These are phyloP conservation scores for Solanum chacoense DNA, from an alignment of 305 asterid genomes.

Conservation along the genomic window DNA sequence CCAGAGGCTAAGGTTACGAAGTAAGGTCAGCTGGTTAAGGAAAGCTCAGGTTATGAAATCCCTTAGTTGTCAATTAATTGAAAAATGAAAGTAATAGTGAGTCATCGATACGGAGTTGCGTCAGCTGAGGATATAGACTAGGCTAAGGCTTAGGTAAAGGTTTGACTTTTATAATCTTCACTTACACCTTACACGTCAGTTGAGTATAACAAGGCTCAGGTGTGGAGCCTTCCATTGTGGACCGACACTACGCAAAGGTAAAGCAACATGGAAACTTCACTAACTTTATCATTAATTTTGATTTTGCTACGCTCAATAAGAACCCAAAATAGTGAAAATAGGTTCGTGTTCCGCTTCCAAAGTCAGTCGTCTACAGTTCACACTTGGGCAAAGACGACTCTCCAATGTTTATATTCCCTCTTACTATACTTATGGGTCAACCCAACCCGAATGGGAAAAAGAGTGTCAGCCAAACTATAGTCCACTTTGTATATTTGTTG, in stretches of 20 bases:
- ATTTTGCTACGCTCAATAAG: neutral
- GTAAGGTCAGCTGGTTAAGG: neutral
- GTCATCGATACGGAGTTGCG: neutral
- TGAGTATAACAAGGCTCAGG: neutral
- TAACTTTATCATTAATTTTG: neutral
- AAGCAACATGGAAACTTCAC: neutral
- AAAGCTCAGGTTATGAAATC: neutral
- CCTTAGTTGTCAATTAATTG: neutral
- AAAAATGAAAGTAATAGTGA: neutral
- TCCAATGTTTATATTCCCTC: neutral
- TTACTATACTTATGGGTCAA: neutral
- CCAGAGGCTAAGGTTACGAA: neutral
- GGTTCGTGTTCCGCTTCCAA: neutral
- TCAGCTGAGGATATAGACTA: neutral
- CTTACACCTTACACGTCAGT: neutral
- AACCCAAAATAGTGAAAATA: too few relatives aligned
- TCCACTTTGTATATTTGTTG: neutral
- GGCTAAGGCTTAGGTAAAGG: neutral
- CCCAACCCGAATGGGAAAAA: neutral
- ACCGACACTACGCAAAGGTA: neutral
- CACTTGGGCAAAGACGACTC: neutral
- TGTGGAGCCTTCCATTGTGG: neutral
- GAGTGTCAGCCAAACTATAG: neutral
- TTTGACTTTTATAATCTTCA: neutral
- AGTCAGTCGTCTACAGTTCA: neutral